A percentile compares a stretch with the other conserved stretches of the same genome.
phyloP scores from a whole-genome alignment of 345 rosid genomes.

The Arabis alpina region DNA sequence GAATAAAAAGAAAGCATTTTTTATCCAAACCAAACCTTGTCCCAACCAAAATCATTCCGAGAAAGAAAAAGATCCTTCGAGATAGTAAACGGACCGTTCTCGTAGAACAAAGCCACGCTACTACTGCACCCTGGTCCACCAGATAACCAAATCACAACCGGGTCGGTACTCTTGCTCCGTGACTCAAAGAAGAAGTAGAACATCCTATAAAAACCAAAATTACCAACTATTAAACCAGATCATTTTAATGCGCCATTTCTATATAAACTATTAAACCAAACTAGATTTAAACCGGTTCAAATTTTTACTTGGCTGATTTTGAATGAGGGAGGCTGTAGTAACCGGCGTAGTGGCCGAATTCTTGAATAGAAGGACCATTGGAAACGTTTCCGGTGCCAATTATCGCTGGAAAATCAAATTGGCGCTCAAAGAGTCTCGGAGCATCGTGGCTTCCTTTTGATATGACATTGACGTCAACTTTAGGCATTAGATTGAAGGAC shows the following conservation, averaged over 20 bases:
- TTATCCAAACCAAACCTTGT: constrained; percentile 53
- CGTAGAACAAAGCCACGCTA: constrained; percentile 79
- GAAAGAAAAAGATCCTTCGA: constrained; percentile 62
- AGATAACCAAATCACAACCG: constrained; percentile 86
- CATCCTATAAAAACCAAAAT: constrained; percentile 52
- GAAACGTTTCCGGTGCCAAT: constrained; percentile 25
- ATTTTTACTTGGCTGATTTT: constrained; percentile 42
- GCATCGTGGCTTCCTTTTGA: neutral
- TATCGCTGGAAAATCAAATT: constrained; percentile 43
- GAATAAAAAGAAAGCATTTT: neutral
- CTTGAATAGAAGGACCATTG: constrained; percentile 53
- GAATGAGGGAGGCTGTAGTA: constrained; percentile 72
- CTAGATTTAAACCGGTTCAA: neutral
- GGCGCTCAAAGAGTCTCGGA: constrained; percentile 49
- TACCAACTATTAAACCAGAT: too few relatives aligned
- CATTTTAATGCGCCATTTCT: too few relatives aligned
- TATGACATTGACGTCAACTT: too few relatives aligned
- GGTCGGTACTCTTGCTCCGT: constrained; percentile 55
- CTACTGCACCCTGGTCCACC: constrained; percentile 98
- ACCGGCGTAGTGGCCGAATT: constrained; percentile 84
- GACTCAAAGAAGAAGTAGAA: constrained; percentile 88
- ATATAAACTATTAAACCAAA: too few relatives aligned
- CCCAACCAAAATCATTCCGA: constrained; percentile 93
- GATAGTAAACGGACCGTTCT: constrained; percentile 86
- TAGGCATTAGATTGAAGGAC: too few relatives aligned